Base-by-base conservation (phyloP, 352 stramenopile genomes). In the Pythium oligandrum region DNA sequence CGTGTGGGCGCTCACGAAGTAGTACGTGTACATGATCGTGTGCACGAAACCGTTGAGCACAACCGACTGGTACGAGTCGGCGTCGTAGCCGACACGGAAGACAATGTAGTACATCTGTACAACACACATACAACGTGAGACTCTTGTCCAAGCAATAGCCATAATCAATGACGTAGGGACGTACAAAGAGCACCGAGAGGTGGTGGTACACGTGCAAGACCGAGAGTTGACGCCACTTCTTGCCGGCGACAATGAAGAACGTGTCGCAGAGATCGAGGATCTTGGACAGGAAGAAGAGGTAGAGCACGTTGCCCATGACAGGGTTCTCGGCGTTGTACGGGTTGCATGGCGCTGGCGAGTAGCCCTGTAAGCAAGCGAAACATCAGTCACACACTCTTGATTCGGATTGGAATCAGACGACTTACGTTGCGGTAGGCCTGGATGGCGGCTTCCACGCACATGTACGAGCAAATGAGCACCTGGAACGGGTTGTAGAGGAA, bases 401-500 rank as follows among this genome's bases (percentile, higher is more conserved):
- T 43, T 43, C 7, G 7, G 38, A 43, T 26, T 26, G 17, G 17
- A 26, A 26, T 26, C 17, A 26, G 17, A 26, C 17, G 17, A 26
- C 17, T 26, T 26, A 26, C 17, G 17, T 26, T 26, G 17, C 17
- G 17, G 17, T 48, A 30, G 10, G 43, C 9, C 9, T 11, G 43
- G 43, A 30, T 11, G 10, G 43, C 9, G 43, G 43, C 43, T n/a
- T 48, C 43, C 10, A 48, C 8, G 6, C 10, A 48, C 9, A 11
- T 48, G 43, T 31, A 48, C 38, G 38, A 26, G 71, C 93, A 98
- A 6, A 97, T 65, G 63, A 98, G 88, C 48, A 98, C 95, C 71
- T 98, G 95, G 10, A 96, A 86, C 43, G 97, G 89, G 76, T 98
- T 98, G 90, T 98, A 98, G 12, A 98, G 35, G 67, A 98, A 98